Base-by-base conservation (phyloP, 2,329 filamentous ascomycete genomes). In the Aureobasidium melanogenum region DNA sequence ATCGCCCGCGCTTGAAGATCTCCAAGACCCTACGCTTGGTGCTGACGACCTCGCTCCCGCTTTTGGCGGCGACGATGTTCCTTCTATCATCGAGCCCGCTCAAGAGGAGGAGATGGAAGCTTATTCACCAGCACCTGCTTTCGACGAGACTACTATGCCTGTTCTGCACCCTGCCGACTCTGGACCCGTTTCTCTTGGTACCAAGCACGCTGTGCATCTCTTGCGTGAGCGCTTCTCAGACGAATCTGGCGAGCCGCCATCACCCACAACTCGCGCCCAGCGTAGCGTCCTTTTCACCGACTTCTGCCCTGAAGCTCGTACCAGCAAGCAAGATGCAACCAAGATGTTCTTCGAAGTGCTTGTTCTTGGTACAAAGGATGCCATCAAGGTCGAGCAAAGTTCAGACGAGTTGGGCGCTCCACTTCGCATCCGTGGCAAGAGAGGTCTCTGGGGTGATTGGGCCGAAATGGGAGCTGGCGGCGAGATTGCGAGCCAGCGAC, bases 291-390 rank as follows among this genome's bases (percentile, higher is more conserved):
- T 95, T 3, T 97, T 99, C 80, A 93, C 97, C 69, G 88, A 96
- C 62, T 82, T 99, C 51, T 82, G 97, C 36, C 94, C 94, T 0
- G 90, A 96, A 75, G 77, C 81, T 65, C 84, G 83, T 63, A 93
- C 93, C 0, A 91, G 83, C 66, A 89, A 90, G 74, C 88, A 88
- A 9, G 94, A 97, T 69, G 94, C 94, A 0, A 99, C 94, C 46
- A 97, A 97, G 81, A 97, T 99, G 91, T 99, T 99, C 79, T 99
- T 99, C 69, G 94, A 99, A 76, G 88, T 94, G 60, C 81, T 99
- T 26, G 94, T 99, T 3, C 82, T 99, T 50, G 94, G 93, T 5
- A 99, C 94, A 44, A 99, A 99, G 77, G 94, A 99, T 72, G 94
- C 94, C 30, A 89, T 99, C 76, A 96, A 96, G 76, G 91, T 97